These are phyloP conservation scores for Plasmopara halstedii DNA, from an alignment of 352 stramenopile genomes.

Conservation along the genomic window DNA sequence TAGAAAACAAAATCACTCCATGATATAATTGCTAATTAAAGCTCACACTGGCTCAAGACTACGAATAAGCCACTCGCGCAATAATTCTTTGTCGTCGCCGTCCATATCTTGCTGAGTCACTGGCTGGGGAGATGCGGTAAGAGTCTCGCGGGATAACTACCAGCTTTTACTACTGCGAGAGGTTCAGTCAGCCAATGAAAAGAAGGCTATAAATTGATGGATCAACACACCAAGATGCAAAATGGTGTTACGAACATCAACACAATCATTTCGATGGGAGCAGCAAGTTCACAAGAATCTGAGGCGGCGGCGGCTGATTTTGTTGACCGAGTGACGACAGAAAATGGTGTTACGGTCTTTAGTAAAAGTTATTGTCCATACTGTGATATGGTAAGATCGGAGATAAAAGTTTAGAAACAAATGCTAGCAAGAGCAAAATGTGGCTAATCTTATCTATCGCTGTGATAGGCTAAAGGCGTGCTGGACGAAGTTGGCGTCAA, in stretches of 20 bases:
- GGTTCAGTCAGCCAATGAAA: constrained; percentile 24
- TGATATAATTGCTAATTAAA: background rate
- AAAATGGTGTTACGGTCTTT: constrained; percentile 71
- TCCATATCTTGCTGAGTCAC: constrained; percentile 38
- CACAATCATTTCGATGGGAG: constrained; percentile 21
- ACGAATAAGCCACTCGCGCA: constrained; percentile 82
- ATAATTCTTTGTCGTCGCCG: constrained; percentile 63
- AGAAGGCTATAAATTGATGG: background rate
- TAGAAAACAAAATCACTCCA: background rate
- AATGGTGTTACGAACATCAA: constrained; percentile 5
- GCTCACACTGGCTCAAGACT: constrained; percentile 80
- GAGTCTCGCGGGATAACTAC: constrained; percentile 14
- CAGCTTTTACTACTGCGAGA: constrained; percentile 5
- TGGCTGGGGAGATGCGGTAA: constrained; percentile 1
- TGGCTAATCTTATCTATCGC: no score
- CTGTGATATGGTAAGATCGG: constrained; percentile 53
- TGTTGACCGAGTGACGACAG: constrained; percentile 37
- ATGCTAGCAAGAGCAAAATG: background rate
- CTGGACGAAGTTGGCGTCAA: constrained; percentile 48
- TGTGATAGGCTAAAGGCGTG: constrained; percentile 74
- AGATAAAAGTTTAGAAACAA: no score
- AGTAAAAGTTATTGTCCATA: constrained; percentile 94
- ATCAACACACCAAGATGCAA: background rate
- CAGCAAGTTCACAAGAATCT: constrained; percentile 34
- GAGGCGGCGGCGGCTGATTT: constrained; percentile 46